Percentiles rank a stretch among this genome's conserved stretches.
phyloP scores from a whole-genome alignment of 352 stramenopile genomes.

The Phytophthora syringae region DNA sequence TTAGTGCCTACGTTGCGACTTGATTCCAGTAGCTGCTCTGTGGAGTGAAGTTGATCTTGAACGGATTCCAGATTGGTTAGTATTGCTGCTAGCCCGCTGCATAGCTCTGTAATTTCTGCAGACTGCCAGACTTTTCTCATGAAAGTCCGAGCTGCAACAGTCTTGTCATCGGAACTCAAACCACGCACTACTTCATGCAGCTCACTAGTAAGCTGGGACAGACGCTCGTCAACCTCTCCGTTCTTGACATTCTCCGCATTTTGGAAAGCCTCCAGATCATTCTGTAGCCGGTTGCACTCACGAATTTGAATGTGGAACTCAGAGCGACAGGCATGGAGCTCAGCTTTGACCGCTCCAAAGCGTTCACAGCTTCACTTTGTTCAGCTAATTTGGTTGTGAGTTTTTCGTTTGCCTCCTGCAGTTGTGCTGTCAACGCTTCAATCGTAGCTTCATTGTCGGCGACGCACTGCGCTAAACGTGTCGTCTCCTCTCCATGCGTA shows the following conservation, averaged over 20 bases:
- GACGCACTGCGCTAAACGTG: constrained; percentile 12
- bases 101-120: constrained; percentile 22
- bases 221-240: constrained; percentile 8
- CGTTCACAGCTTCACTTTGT: constrained; percentile 11
- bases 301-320: constrained; percentile 18
- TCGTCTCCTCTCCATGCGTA: constrained; percentile 23
- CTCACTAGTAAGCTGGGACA: constrained; percentile 21
- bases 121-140: constrained; percentile 23
- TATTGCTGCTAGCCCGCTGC: constrained; percentile 7
- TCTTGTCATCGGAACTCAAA: constrained; percentile 7
- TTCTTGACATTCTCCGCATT: constrained; percentile 17
- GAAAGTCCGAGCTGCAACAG: neutral
- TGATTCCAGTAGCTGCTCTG: constrained; percentile 19
- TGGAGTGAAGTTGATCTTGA: constrained; percentile 20
- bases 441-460: constrained; percentile 14
- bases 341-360: constrained; percentile 23
- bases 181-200: constrained; percentile 13
- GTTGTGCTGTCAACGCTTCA: constrained; percentile 19
- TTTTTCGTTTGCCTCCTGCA: constrained; percentile 13
- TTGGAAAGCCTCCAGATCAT: constrained; percentile 22
- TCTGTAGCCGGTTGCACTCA: constrained; percentile 26
- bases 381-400: constrained; percentile 23
- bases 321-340: constrained; percentile 18
- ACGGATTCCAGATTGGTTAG: constrained; percentile 14
- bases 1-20: constrained; percentile 9